A percentile compares a stretch with the other conserved stretches of the same genome.
Evolutionary conservation across 345 rosid species (phyloP).

Genomic region (Syzygium aromaticum): DNA sequence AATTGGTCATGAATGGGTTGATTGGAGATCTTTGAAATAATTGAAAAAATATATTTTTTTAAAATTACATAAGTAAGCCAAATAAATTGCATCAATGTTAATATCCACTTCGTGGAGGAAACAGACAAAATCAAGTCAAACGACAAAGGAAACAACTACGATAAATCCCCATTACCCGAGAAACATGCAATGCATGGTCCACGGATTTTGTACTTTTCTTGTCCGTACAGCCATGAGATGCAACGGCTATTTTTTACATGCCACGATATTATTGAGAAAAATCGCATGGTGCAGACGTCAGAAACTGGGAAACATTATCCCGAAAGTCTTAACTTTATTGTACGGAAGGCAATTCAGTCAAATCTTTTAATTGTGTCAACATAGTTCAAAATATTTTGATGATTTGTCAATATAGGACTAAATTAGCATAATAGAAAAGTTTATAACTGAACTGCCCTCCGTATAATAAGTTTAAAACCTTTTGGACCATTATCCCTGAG

Average conservation of each 20-base stretch:
- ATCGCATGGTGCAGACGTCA: background rate
- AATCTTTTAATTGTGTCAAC: too few species aligned
- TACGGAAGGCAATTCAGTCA: too few species aligned
- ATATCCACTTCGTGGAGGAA: background rate
- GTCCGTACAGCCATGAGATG: background rate
- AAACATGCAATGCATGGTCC: background rate
- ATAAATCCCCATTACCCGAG: background rate
- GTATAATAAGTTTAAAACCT: too few species aligned
- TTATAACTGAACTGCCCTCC: too few species aligned
- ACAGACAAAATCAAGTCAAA: background rate
- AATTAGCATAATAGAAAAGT: too few species aligned
- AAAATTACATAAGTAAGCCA: accelerated
- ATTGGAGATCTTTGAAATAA: background rate
- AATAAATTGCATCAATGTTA: background rate
- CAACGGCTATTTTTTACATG: background rate
- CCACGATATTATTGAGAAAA: background rate
- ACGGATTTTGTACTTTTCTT: background rate
- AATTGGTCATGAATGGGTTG: accelerated
- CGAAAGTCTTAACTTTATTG: too few species aligned
- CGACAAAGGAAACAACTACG: background rate
- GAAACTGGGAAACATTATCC: too few species aligned
- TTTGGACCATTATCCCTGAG: too few species aligned
- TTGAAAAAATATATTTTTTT: background rate
- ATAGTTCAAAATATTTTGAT: too few species aligned
- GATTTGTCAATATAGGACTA: too few species aligned